phyloP scores from a whole-genome alignment of 805 yeast genomes.

The Candida ulmi region DNA sequence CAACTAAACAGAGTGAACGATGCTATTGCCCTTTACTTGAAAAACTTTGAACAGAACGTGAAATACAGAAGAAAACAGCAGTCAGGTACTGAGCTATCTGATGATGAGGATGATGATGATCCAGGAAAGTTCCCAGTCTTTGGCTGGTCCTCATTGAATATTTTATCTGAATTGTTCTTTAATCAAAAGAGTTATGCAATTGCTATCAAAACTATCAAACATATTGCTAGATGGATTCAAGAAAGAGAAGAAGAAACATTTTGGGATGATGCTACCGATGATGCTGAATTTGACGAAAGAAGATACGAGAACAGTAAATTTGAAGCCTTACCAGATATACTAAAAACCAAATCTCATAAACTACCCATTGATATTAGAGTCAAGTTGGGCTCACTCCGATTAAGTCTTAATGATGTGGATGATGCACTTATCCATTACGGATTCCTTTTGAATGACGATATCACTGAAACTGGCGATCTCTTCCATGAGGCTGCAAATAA shows the following conservation, averaged over 20 bases:
- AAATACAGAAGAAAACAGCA: slow-evolving; percentile 28
- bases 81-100: slow-evolving; percentile 24
- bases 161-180: slow-evolving; percentile 73
- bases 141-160: slow-evolving; percentile 86
- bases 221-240: slow-evolving; percentile 80
- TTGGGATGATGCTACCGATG: slow-evolving; percentile 49
- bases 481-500: slow-evolving; percentile 72
- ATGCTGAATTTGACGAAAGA: slow-evolving; percentile 79
- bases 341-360: slow-evolving; percentile 34
- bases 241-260: slow-evolving; percentile 47
- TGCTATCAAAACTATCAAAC: slow-evolving; percentile 61
- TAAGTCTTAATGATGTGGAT: slow-evolving; percentile 52
- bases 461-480: slow-evolving; percentile 64
- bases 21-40: slow-evolving; percentile 67
- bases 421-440: slow-evolving; percentile 74
- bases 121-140: slow-evolving; percentile 43
- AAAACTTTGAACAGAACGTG: slow-evolving; percentile 56
- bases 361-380: slow-evolving; percentile 86
- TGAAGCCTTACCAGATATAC: slow-evolving; percentile 31
- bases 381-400: slow-evolving; percentile 70
- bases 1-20: slow-evolving; percentile 56
- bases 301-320: slow-evolving; percentile 43
- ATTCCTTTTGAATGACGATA: slow-evolving; percentile 49
- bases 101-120: slow-evolving; percentile 20
- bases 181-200: slow-evolving; percentile 57